Evolutionary conservation across 495 filamentous ascomycete species (phyloP), one percentile per base, ranked within the genome.

Genomic region (Margaritispora aquatica): DNA sequence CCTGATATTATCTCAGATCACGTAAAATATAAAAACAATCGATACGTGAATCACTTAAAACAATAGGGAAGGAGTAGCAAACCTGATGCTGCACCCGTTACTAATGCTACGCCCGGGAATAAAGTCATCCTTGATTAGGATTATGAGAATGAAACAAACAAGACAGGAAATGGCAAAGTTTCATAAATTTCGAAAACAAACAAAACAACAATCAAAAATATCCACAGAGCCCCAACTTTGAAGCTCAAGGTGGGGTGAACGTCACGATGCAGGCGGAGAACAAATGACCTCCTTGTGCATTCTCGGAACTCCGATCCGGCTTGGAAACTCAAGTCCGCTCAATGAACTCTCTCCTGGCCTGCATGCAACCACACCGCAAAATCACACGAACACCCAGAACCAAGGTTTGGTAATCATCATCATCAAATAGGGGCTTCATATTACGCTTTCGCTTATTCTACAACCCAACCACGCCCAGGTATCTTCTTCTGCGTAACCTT

Each of bases 401-500:
- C 44, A 50, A 50, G 47, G 4, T 50, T 50, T 50, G 17, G 26
- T 15, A n/a, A 17, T 44, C 15, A 9, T 17, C 19, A 2, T 44
- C 38, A n/a, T 44, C 17, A 2, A 44, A 44, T n/a, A 44, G 2
- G 44, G 24, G 3, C 7, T 50, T 2, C 11, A 24, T 24, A 11
- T 5, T 50, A 10, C 5, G 3, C 26, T 24, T 4, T 50, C 11
- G 21, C 24, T 24, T 78, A 85, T 71, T 89, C 87, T 66, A 88
- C 80, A 61, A 88, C 80, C 93, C 93, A 97, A 1, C 84, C 90
- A 56, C 83, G 80, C 58, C 80, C 85, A 2, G 73, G 62, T 50
- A 88, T 83, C 68, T 84, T 90, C 72, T 68, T 85, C 74, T 97
- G 95, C 58, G 83, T 75, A 34, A 97, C 87, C 75, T 89, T 96